phyloP scores from a whole-genome alignment of 176 grass and related monocot species.

The Triticum monococcum region DNA sequence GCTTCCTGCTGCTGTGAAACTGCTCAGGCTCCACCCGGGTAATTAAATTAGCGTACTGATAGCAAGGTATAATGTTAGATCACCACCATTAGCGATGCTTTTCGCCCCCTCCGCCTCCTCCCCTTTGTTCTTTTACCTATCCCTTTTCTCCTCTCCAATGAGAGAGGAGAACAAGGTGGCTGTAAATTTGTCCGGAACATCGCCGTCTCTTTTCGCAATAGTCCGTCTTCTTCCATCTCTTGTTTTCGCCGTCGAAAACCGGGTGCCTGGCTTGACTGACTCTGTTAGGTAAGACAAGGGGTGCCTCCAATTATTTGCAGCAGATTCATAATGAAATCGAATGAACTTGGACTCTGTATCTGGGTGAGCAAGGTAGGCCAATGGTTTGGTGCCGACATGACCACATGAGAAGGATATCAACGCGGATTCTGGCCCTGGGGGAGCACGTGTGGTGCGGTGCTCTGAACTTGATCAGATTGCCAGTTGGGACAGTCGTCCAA shows the following conservation, averaged over 20 bases:
- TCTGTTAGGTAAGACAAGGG: conserved; percentile 18
- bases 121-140: conserved; percentile 29
- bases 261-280: background rate
- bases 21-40: conserved; percentile 39
- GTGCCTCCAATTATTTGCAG: background rate
- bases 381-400: conserved; percentile 21
- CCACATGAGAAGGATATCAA: conserved; percentile 5
- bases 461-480: conserved; percentile 3
- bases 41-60: conserved; percentile 70
- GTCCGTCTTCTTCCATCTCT: conserved; percentile 15
- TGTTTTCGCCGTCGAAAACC: conserved; percentile 34
- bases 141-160: conserved; percentile 29
- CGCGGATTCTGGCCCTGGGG: background rate
- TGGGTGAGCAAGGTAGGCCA: background rate
- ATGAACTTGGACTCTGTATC: background rate
- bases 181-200: conserved; percentile 69
- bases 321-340: background rate
- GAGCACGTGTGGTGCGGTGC: background rate
- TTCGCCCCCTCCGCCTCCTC: background rate
- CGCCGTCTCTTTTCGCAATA: conserved; percentile 20
- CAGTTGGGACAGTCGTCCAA: background rate
- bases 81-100: background rate
- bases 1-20: conserved; percentile 20
- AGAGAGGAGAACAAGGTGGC: conserved; percentile 33
- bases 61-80: conserved; percentile 60